Evolutionary conservation across 164 flowering plant genomes (phyloP), one percentile per base, ranked within the genome.

Genomic region (Macadamia integrifolia): DNA sequence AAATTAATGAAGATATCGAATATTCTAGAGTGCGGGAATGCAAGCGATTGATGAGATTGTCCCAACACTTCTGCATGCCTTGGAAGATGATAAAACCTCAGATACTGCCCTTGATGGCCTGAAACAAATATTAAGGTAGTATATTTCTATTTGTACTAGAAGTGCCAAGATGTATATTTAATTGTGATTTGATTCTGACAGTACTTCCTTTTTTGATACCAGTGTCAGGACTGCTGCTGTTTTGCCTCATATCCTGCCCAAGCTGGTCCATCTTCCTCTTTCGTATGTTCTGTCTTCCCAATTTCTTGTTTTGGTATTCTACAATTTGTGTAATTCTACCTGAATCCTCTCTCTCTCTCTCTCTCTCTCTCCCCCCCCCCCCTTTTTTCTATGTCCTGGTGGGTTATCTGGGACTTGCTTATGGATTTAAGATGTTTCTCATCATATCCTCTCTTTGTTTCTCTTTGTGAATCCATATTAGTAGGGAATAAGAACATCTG

Each of bases 41-140:
- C 99, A 89, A 87, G 99, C 99, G 69, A 91, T 95, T 79, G 99
- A 95, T 81, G 99, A 95, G 75, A 95, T 95, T 68, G 93, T 95
- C 56, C 99, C 99, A 40, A 95, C 98, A 8, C 91, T 95, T 78
- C 78, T 95, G 52, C 96, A 87, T 83, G 94, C 98, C 56, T 73
- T 95, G 72, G 99, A 95, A 72, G 94, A 92, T 78, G 90, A 88
- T 68, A 71, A 81, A 76, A 88, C 89, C 9, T 92, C 99, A 65
- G 96, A 89, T 70, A 95, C 96, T 73, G 99, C 99, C 46, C 89
- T 95, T 71, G 99, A 95, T 81, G 99, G 97, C 60, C 93, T 95
- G 65, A 95, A 92, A 77, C 99, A 95, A 83, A 95, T 95, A 48
- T 78, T 95, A 73, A 95, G 98, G 99, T 92, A 62, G 32, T 59